Base-by-base conservation (phyloP, 2,329 filamentous ascomycete genomes). In the Penicillium sp. region DNA sequence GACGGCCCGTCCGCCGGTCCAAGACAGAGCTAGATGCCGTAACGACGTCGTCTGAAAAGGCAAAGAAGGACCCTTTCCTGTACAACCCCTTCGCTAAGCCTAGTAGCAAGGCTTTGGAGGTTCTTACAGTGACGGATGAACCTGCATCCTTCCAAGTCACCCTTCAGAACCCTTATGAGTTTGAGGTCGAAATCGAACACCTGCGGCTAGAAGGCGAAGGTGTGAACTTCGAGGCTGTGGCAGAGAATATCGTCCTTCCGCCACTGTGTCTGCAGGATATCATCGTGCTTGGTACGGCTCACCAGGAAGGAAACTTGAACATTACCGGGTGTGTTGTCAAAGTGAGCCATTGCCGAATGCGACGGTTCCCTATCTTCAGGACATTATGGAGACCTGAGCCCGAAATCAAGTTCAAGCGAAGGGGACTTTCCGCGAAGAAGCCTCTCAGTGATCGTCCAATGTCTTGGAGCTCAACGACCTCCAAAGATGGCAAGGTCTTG, bases 161-260 rank as follows among this genome's bases (percentile, higher is more conserved):
- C 1, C 80, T 99, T 18, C 95, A 98, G 71, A 99, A 99, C 67
- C 92, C 93, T 0, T 97, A 92, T 67, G 94, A 98, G 60, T 89
- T 98, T 64, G 92, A 97, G 61, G 79, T 99, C 4, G 91, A 96
- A 55, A 87, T 99, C 36, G 92, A 98, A 71, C 89, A 86, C 54
- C 83, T 99, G 46, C 83, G 82, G 27, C 79, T 99, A 6, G 87
- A 92, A 61, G 85, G 87, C 10, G 86, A 90, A 60, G 92, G 91
- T 0, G 84, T 87, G 24, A 82, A 87, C 1, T 91, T 97, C 58
- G 85, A 88, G 55, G 87, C 89, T 0, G 77, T 84, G 6, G 78
- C 83, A 14, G 86, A 89, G 63, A 84, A 83, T 52, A 86, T 89
- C 4, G 71, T 89, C 7, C 83, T 99, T 52, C 91, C 91, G 0